These are phyloP conservation scores for Fragaria ananassa DNA, from an alignment of 306 rosid species.

Conservation along the genomic window DNA sequence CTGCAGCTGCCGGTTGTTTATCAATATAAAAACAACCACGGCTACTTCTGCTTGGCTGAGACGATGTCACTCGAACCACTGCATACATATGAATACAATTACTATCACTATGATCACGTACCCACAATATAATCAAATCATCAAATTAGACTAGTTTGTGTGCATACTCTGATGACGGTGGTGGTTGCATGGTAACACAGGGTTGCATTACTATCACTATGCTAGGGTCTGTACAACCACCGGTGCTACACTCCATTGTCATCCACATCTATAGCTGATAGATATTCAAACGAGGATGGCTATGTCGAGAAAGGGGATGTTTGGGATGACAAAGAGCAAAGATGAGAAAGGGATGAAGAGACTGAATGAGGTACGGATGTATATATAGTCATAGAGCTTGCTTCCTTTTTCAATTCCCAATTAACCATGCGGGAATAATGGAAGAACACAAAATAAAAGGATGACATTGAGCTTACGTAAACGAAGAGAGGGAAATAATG, in stretches of 20 bases:
- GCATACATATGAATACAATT: neutral
- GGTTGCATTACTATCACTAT: too few species aligned
- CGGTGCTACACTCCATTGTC: neutral
- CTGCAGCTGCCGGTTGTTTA: neutral
- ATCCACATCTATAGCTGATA: neutral
- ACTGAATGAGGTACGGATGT: neutral
- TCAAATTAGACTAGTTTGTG: neutral
- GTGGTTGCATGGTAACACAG: neutral
- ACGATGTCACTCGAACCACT: neutral
- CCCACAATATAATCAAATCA: neutral
- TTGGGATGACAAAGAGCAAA: neutral
- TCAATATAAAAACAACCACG: neutral
- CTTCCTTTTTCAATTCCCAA: neutral
- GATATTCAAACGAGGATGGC: neutral
- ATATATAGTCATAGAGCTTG: neutral
- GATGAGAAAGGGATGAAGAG: neutral
- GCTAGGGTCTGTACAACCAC: neutral
- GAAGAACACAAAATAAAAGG: neutral
- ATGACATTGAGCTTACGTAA: neutral
- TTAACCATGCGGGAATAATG: neutral
- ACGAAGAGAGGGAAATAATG: neutral
- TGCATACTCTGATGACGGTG: neutral
- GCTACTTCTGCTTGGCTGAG: neutral
- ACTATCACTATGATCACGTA: neutral
- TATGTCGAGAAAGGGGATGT: neutral